phyloP scores from a whole-genome alignment of 345 rosid species.

The Rubroshorea leprosula region DNA sequence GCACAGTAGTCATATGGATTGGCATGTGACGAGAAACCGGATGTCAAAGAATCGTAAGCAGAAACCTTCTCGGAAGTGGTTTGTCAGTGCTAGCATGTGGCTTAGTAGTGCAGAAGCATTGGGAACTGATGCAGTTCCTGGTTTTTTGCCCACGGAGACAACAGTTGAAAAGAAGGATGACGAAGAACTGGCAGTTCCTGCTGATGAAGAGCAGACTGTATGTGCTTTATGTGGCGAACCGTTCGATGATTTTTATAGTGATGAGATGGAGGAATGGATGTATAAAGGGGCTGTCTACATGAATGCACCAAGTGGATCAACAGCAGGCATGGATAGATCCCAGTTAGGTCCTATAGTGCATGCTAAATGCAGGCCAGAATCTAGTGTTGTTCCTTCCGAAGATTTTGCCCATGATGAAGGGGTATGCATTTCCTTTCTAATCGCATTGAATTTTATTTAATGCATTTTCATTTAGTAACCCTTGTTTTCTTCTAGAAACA shows the following conservation, averaged over 20 bases:
- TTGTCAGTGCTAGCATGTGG: conserved; percentile 94
- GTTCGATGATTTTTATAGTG: conserved; percentile 95
- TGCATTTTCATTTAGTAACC: not conserved
- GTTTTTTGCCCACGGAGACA: conserved; percentile 70
- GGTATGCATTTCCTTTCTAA: conserved; percentile 36
- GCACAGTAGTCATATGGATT: conserved; percentile 98
- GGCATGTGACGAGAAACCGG: conserved; percentile 99
- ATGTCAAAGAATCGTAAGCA: conserved; percentile 95
- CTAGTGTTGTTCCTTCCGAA: conserved; percentile 52
- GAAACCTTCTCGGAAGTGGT: conserved; percentile 95
- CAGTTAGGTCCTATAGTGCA: conserved; percentile 95
- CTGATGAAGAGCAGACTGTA: conserved; percentile 87
- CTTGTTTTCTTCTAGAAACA: not conserved
- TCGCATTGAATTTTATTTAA: not conserved
- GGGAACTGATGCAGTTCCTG: conserved; percentile 90
- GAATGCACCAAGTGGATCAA: conserved; percentile 66
- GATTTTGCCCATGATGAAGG: conserved; percentile 39
- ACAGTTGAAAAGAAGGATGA: conserved; percentile 74
- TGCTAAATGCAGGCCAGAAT: conserved; percentile 93
- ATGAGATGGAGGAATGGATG: conserved; percentile 99
- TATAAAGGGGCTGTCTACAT: conserved; percentile 94
- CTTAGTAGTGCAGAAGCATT: conserved; percentile 98
- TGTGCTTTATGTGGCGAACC: conserved; percentile 97
- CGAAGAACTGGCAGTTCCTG: conserved; percentile 94
- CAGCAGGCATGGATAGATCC: conserved; percentile 63